A percentile compares a stretch with the other conserved stretches of the same genome.
These are phyloP conservation scores for Poa pratensis DNA, from an alignment of 176 grass and related monocot genomes.

Conservation along the genomic window DNA sequence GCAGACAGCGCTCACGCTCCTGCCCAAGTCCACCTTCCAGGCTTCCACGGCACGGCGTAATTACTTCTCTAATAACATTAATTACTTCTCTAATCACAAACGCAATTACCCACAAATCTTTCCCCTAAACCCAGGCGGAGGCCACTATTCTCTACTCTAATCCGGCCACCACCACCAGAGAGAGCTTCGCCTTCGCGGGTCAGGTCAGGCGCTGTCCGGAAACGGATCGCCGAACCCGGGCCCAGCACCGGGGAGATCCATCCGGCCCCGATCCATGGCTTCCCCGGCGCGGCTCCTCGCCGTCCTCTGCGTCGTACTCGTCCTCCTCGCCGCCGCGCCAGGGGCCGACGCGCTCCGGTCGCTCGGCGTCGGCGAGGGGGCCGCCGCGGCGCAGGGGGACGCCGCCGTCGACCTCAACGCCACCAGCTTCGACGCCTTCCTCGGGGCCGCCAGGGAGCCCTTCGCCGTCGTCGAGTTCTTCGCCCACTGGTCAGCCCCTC, in stretches of 20 bases:
- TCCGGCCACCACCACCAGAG: neutral
- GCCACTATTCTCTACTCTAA: neutral
- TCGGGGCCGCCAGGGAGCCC: slow-evolving; percentile 61
- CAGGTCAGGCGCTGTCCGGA: slow-evolving; percentile 26
- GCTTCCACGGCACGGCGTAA: slow-evolving; percentile 7
- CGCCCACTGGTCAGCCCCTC: slow-evolving; percentile 69
- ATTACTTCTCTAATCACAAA: neutral
- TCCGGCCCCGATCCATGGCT: slow-evolving; percentile 47
- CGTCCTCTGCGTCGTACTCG: slow-evolving; percentile 33
- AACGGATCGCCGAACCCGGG: slow-evolving; percentile 41
- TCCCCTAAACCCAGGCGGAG: slow-evolving; percentile 23
- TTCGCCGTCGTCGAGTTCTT: slow-evolving; percentile 99
- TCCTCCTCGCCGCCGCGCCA: neutral
- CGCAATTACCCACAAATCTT: neutral
- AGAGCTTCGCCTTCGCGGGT: neutral
- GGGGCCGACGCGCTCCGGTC: slow-evolving; percentile 56
- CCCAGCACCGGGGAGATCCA: slow-evolving; percentile 20
- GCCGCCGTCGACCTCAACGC: slow-evolving; percentile 83
- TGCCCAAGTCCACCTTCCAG: neutral
- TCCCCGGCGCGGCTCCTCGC: slow-evolving; percentile 23
- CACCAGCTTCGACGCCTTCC: slow-evolving; percentile 69
- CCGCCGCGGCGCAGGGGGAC: slow-evolving; percentile 38
- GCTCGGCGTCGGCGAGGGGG: slow-evolving; percentile 50
- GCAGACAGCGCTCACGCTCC: neutral
- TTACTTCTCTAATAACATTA: too few relatives aligned